phyloP scores from a whole-genome alignment of 2,329 filamentous ascomycete species.

The Aspergillus sp. region DNA sequence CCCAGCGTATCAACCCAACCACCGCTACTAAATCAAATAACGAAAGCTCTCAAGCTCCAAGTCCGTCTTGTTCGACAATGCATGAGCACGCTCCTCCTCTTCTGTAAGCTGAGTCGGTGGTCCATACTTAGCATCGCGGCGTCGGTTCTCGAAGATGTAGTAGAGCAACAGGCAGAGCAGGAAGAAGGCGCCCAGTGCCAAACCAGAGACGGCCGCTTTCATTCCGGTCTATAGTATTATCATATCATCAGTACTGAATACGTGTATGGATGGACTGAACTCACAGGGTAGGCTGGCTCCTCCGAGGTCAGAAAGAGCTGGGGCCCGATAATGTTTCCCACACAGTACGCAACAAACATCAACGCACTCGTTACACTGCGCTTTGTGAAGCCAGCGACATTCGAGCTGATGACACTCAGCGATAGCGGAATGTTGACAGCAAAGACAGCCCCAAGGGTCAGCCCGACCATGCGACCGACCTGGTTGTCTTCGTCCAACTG shows the following conservation, averaged over 20 bases:
- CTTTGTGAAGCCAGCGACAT: slow-evolving; percentile 39
- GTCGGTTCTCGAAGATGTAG: slow-evolving; percentile 32
- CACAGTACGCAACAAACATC: slow-evolving; percentile 48
- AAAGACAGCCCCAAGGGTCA: slow-evolving; percentile 33
- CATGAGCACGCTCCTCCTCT: neutral
- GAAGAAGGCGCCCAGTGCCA: slow-evolving; percentile 31
- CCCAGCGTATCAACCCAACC: neutral
- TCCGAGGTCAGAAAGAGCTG: slow-evolving; percentile 33
- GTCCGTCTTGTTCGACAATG: neutral
- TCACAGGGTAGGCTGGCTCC: slow-evolving; percentile 32
- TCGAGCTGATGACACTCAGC: slow-evolving; percentile 35
- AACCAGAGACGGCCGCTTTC: slow-evolving; percentile 30
- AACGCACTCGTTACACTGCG: slow-evolving; percentile 41
- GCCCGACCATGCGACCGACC: slow-evolving; percentile 29
- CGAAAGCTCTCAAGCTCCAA: neutral
- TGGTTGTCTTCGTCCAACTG: slow-evolving; percentile 24
- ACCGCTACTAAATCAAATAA: neutral
- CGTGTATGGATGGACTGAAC: neutral
- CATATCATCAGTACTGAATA: neutral
- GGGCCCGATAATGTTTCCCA: slow-evolving; percentile 36
- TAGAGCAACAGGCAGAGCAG: slow-evolving; percentile 28
- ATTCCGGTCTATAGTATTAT: slow-evolving; percentile 30
- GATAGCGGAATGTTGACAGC: slow-evolving; percentile 37
- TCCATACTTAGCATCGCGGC: slow-evolving; percentile 29
- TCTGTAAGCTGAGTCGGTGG: neutral